Evolutionary conservation across 371 early-diverging fungal species (phyloP), one percentile per base, ranked within the genome.

Genomic region (Sporodiniella umbellata): DNA sequence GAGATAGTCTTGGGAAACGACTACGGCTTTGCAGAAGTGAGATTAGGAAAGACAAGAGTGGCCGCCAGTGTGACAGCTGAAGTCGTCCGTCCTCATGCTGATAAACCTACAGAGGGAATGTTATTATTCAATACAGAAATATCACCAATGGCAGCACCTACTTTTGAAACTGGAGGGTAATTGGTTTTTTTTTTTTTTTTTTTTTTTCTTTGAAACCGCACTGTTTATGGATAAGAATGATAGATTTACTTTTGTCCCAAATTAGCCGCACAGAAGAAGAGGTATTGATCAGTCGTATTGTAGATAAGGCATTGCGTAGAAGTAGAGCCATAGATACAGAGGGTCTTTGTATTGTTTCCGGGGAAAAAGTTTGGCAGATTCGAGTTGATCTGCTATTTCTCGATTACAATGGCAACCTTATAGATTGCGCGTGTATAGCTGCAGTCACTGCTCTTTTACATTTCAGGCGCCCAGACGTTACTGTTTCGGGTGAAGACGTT

Each of bases 331-430:
- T 98, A 48, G 98, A 98, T 62, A 89, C 94, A 15, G 99, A 98
- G 68, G 92, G 96, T 7, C 75, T 98, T 51, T 97, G 99, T 68
- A 94, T 98, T 47, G 76, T 95, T 28, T 89, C 95, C n/a, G 94
- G 95, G 25, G 92, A 95, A 64, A 90, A 93, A 76, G 89, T 96
- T 3, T 98, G 98, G 96, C 68, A 79, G 19, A 80, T 98, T 33
- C 87, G 93, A 2, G 83, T 96, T 5, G 96, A 96, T 63, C 66
- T 96, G 15, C 88, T 91, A 45, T 90, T 96, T 48, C 67, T 97
- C 49, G 94, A 95, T 65, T 82, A 95, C 56, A 92, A 91, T 51
- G 99, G 99, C 25, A 97, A 96, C 63, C 55, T 96, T 43, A 63
- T 92, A 10, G 97, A 96, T 57, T 90, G 92, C 25, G 95, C 94